Percentiles rank a stretch among this genome's conserved stretches.
These are phyloP conservation scores for Gamarada debralockiae DNA, from an alignment of 495 filamentous ascomycete species.

Conservation along the genomic window DNA sequence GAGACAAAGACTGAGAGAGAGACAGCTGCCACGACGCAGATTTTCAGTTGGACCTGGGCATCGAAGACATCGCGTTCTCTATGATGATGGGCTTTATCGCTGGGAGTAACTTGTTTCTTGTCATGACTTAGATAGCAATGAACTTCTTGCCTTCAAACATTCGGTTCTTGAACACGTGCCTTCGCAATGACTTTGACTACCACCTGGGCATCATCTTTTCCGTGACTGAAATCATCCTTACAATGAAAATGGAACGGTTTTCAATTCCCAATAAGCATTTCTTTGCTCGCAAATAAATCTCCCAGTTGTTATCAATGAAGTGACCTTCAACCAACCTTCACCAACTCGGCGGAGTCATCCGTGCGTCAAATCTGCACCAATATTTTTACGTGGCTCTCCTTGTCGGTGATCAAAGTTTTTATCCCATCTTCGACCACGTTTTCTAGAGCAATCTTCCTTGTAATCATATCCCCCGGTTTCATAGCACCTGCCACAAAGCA, in stretches of 20 bases:
- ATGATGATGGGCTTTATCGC: slow-evolving; percentile 24
- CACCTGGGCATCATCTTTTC: no score
- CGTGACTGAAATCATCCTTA: no score
- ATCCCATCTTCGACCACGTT: slow-evolving; percentile 57
- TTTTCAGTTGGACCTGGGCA: slow-evolving; percentile 14
- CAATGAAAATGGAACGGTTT: no score
- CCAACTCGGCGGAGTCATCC: background rate
- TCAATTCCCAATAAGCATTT: no score
- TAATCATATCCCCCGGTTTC: slow-evolving; percentile 57
- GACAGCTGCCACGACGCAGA: slow-evolving; percentile 19
- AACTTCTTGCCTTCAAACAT: no score
- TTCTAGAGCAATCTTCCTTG: slow-evolving; percentile 45
- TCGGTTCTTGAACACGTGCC: no score
- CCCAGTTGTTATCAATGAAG: no score
- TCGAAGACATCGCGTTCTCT: slow-evolving; percentile 20
- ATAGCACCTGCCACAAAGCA: slow-evolving; percentile 45
- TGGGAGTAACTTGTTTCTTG: slow-evolving; percentile 24
- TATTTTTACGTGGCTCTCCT: slow-evolving; percentile 55
- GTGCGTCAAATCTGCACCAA: slow-evolving; percentile 35
- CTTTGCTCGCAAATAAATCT: no score
- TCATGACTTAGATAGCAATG: no score
- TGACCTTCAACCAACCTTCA: background rate
- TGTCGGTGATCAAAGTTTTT: slow-evolving; percentile 49
- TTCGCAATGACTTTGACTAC: no score
- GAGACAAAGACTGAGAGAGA: slow-evolving; percentile 19